Conservation (phyloP, 2,329 filamentous ascomycete species). For the Colletotrichum limetticola region DNA sequence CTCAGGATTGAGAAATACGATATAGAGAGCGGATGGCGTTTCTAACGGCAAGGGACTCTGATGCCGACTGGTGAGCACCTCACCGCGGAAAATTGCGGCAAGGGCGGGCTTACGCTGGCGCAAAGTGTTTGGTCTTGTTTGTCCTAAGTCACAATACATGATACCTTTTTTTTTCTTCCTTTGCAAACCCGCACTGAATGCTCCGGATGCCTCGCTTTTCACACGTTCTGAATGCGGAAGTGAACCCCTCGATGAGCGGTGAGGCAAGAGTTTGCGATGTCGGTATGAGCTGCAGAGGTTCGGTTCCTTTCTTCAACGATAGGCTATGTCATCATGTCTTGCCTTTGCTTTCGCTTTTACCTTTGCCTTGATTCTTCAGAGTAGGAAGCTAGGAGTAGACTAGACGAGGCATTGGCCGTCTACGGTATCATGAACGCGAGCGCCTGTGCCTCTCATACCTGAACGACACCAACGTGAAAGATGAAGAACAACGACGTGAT, state of each 20-base stretch:
- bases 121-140: background rate
- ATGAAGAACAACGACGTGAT: too few relatives aligned
- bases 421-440: too few relatives aligned
- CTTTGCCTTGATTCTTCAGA: too few relatives aligned
- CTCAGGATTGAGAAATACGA: constrained; percentile 3
- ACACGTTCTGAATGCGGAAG: too few relatives aligned
- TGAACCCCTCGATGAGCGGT: background rate
- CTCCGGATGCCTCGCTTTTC: too few relatives aligned
- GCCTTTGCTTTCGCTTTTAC: too few relatives aligned
- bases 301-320: background rate
- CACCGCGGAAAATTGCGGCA: background rate
- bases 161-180: background rate
- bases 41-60: background rate
- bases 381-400: too few relatives aligned
- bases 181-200: background rate
- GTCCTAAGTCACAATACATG: background rate
- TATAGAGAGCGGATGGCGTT: constrained; percentile 16
- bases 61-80: background rate
- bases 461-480: too few relatives aligned
- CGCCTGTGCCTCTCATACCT: too few relatives aligned
- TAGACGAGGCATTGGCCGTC: too few relatives aligned
- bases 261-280: background rate
- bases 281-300: background rate
- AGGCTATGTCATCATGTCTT: background rate
- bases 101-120: constrained; percentile 3